Evolutionary conservation across 1,139 yeast species (phyloP), one percentile per base, ranked within the genome.

Genomic region (Pichia sp.): DNA sequence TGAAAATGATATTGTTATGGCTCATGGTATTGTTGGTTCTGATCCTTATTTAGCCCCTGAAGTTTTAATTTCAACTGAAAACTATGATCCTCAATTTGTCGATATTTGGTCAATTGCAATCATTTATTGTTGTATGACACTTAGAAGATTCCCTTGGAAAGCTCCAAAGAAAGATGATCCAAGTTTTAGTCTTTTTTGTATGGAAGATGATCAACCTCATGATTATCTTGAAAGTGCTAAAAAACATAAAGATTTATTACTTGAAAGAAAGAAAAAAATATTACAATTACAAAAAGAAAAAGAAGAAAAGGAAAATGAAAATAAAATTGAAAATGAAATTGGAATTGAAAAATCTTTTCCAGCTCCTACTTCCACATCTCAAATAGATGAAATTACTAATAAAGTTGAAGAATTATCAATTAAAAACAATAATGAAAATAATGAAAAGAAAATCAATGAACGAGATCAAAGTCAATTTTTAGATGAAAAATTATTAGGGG

Each of bases 31-130:
- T 43, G 96, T 88, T 31, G 96, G 96, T 5, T 82, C 94, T 10
- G 96, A 88, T 61, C 96, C 96, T 10, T 88, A 88, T 59, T 69
- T 88, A 51, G 95, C 96, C 0, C 97, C 97, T 0, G 97, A 89
- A 63, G 95, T 89, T 14, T 76, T 94, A 52, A 87, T 87, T 9
- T 68, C 70, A 44, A 72, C 85, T 50, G 78, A 82, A 52, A 70
- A 70, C 48, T 89, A 89, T 59, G 95, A 86, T 61, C 96, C 96
- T 15, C 74, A 95, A 50, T 93, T 94, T 8, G 95, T 89, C 16
- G 97, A 89, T 63, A 83, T 89, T 27, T 89, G 97, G 97, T 85
- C 95, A 9, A 79, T 80, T 21, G 96, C 95, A 14, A 87, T 89
- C 46, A 86, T 89, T 34, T 86, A 84, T 60, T 87, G 96, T 55